phyloP scores from a whole-genome alignment of 2,329 filamentous ascomycete species.

The Fusarium sp. region DNA sequence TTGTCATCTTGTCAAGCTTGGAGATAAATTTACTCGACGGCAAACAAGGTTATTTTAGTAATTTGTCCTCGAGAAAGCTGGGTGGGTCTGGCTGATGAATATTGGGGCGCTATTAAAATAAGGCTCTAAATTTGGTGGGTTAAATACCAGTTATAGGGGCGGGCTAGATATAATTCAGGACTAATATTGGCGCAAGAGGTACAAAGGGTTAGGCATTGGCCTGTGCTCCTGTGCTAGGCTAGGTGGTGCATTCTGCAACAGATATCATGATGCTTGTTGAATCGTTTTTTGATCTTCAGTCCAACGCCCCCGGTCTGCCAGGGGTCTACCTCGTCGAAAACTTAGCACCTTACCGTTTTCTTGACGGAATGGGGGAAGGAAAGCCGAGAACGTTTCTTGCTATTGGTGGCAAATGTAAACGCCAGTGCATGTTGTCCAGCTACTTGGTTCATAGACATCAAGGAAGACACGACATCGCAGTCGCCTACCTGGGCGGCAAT shows the following conservation, averaged over 20 bases:
- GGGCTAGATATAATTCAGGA: neutral
- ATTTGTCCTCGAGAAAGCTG: too few species aligned
- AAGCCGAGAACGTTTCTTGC: neutral
- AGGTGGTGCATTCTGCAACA: too few species aligned
- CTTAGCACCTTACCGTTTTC: neutral
- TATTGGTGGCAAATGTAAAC: neutral
- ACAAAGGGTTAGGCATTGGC: neutral
- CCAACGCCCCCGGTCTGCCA: conserved; percentile 9
- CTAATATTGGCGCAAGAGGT: neutral
- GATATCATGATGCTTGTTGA: too few species aligned
- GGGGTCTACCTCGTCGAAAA: conserved; percentile 15
- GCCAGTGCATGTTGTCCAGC: neutral
- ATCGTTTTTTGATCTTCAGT: conserved; percentile 16
- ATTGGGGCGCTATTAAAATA: too few species aligned
- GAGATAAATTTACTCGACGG: too few species aligned
- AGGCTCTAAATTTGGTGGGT: neutral
- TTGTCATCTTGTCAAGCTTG: neutral
- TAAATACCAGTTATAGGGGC: neutral
- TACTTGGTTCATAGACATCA: neutral
- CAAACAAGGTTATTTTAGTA: too few species aligned
- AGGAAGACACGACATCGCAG: neutral
- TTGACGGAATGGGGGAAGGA: neutral
- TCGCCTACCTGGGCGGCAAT: neutral
- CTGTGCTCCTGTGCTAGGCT: too few species aligned
- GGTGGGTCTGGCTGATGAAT: too few species aligned